Percentiles rank a stretch among this genome's conserved stretches.
These are phyloP conservation scores for Pezicula carpinea DNA, from an alignment of 2,329 filamentous ascomycete genomes.

Conservation along the genomic window DNA sequence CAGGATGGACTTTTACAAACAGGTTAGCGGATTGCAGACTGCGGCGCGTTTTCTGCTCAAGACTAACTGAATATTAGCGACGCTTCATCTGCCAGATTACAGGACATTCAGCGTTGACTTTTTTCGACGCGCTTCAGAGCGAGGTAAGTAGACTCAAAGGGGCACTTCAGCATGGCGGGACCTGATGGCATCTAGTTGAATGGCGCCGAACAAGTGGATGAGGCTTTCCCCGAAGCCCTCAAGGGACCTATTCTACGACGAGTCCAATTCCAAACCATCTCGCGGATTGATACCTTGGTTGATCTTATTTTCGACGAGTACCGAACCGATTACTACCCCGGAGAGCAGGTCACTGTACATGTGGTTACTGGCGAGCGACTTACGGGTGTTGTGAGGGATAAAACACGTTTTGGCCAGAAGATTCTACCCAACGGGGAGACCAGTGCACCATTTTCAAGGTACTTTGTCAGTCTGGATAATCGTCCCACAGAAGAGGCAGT, in stretches of 20 bases:
- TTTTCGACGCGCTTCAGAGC: slow-evolving; percentile 87
- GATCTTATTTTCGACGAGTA: slow-evolving; percentile 72
- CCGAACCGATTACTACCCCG: slow-evolving; percentile 85
- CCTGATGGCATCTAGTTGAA: slow-evolving; percentile 49
- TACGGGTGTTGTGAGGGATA: slow-evolving; percentile 76
- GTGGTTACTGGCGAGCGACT: slow-evolving; percentile 64
- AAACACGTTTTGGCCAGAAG: slow-evolving; percentile 68
- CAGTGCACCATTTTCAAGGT: slow-evolving; percentile 69
- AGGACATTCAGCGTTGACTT: slow-evolving; percentile 84
- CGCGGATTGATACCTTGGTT: slow-evolving; percentile 78
- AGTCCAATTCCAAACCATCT: slow-evolving; percentile 87
- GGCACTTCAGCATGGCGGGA: slow-evolving; percentile 14
- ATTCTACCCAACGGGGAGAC: slow-evolving; percentile 63
- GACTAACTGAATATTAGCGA: slow-evolving; percentile 36
- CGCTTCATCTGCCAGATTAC: slow-evolving; percentile 95
- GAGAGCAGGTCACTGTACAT: slow-evolving; percentile 74
- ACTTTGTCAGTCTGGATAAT: slow-evolving; percentile 72
- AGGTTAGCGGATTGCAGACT: slow-evolving; percentile 49
- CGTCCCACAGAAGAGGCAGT: slow-evolving; percentile 66
- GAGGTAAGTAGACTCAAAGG: slow-evolving; percentile 58
- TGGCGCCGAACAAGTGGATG: slow-evolving; percentile 84
- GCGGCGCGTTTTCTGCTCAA: slow-evolving; percentile 3
- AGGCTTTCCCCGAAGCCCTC: slow-evolving; percentile 83
- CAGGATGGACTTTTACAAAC: slow-evolving; percentile 90
- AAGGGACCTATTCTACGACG: slow-evolving; percentile 86